Percentiles rank a stretch among this genome's conserved stretches.
phyloP scores from a whole-genome alignment of 805 yeast genomes.

The Yamadazyma nakazawae region DNA sequence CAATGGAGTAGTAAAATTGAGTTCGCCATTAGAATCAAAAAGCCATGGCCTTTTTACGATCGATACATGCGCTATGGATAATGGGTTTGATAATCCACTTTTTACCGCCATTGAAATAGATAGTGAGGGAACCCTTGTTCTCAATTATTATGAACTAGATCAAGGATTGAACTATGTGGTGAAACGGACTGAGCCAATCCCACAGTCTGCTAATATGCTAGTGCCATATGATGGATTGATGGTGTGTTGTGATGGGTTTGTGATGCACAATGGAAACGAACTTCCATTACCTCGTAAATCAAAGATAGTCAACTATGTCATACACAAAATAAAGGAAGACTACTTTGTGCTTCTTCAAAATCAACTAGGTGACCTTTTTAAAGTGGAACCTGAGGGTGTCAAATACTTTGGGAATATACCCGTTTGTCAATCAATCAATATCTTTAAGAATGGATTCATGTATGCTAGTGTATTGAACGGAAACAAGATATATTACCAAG shows the following conservation, averaged over 20 bases:
- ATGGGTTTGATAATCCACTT: constrained; percentile 76
- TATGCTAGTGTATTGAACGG: constrained; percentile 63
- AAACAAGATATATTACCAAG: constrained; percentile 70
- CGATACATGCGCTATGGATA: constrained; percentile 59
- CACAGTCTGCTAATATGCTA: constrained; percentile 45
- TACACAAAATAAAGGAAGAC: constrained; percentile 60
- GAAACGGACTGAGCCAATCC: constrained; percentile 29
- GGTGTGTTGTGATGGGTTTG: constrained; percentile 53
- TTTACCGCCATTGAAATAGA: constrained; percentile 79
- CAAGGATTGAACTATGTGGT: constrained; percentile 79
- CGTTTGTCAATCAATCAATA: constrained; percentile 48
- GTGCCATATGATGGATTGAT: constrained; percentile 71
- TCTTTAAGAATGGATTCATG: constrained; percentile 73
- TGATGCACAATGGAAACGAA: constrained; percentile 48
- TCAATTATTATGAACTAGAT: constrained; percentile 79
- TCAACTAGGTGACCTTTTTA: constrained; percentile 71
- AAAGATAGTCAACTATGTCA: constrained; percentile 52
- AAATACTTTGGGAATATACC: constrained; percentile 79
- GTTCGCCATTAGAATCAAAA: constrained; percentile 73
- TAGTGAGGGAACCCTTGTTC: constrained; percentile 16
- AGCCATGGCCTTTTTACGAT: constrained; percentile 53
- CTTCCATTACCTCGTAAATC: constrained; percentile 7
- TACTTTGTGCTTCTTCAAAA: constrained; percentile 73
- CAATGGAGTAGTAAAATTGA: constrained; percentile 44
- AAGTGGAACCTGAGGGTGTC: constrained; percentile 49